Evolutionary conservation across 73 alveolate genomes (phyloP), one percentile per base, ranked within the genome.

Genomic region (Paramecium sonneborni): DNA sequence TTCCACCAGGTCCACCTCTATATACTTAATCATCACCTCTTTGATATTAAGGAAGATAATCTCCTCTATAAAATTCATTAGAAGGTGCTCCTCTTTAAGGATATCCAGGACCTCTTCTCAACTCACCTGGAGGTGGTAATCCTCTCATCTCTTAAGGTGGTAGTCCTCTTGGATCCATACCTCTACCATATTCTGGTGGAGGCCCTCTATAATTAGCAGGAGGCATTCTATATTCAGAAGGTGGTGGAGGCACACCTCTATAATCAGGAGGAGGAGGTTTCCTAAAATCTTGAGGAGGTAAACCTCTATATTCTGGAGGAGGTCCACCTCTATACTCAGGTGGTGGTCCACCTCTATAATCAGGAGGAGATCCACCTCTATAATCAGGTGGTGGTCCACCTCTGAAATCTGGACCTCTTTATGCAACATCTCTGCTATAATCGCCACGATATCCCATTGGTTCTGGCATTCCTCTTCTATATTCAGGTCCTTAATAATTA

Each of bases 1-100:
- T 62, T 62, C 84, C 84, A 6, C 84, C 84, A 30, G 84, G 84
- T 6, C 84, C 84, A 7, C 84, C 84, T 30, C 84, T 28, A 7
- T 62, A 62, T 12, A 62, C 38, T 62, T 62, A 62, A 3, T 62
- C 84, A 1, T 62, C 86, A 3, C 86, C 57, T 34, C 86, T 72
- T 34, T 23, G 32, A 18, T 52, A 52, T 9, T 52, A 18, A 18
- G 68, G 68, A 52, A 30, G 68, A 52, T 52, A 52, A 3, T 52
- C 68, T 52, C 68, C 68, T 8, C 68, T 52, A 52, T 52, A 52
- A 18, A 52, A 52, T 21, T 52, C 68, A 52, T 52, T 52, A 4
- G 26, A 52, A 5, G 68, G 68, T 5, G 15, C 34, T 18, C 68
- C 68, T 52, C 68, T 52, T 52, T 15, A 14, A 52, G 68, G 68